Evolutionary conservation across 2,329 filamentous ascomycete genomes (phyloP), one percentile per base, ranked within the genome.

Genomic region (Xylariaceae sp.): DNA sequence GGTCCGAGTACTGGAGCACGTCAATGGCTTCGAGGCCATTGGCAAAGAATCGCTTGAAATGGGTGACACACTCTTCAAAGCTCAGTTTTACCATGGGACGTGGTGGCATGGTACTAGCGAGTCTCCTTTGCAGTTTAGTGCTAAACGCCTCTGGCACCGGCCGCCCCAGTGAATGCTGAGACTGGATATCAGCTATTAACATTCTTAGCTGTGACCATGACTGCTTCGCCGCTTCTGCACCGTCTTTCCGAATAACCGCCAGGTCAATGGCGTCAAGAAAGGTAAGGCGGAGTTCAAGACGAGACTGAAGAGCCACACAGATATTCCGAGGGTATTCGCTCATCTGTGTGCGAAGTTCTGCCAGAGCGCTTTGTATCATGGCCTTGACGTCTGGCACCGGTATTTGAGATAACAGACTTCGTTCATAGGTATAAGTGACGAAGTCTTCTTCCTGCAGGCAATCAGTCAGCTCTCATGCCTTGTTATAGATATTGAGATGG

Each of bases 41-140:
- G 58, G 82, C 77, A 62, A 88, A 89, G 34, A 97, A 75, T 50
- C 85, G 83, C 58, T 81, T 81, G 63, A 97, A 80, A 66, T 90
- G 87, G 17, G 76, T 76, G 63, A 88, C 82, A 0, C 92, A 89
- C 67, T 90, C 86, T 11, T 87, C 82, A 66, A 90, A 88, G 30
- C 82, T 84, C 2, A 92, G 78, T 56, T 90, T 82, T 9, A 97
- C 89, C 67, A 97, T 93, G 0, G 93, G 92, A 7, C 93, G 84
- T 6, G 94, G 94, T 3, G 94, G 94, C 68, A 97, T 92, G 0
- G 92, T 97, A 66, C 92, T 97, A 0, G 94, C 92, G 37, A 99
- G 80, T 63, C 88, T 88, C n/a, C 92, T 84, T 71, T 99, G 94
- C 44, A 97, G 82, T 71, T 96, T 96, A 23, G 85, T 84, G 67